phyloP scores from a whole-genome alignment of 2,329 filamentous ascomycete species.

The Aureobasidium pullulans region DNA sequence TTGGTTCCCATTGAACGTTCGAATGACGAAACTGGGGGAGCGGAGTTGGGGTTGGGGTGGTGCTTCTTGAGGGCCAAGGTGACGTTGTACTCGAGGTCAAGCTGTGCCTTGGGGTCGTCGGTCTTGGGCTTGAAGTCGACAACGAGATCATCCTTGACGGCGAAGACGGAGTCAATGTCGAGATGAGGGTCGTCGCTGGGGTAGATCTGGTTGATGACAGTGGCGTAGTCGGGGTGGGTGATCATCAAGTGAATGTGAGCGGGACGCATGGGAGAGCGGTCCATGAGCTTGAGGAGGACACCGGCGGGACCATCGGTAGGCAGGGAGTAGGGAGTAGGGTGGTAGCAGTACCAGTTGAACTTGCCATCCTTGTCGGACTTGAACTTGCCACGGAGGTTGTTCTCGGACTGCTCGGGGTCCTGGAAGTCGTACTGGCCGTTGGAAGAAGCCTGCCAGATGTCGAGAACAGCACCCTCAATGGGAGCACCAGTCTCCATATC shows the following conservation, averaged over 20 bases:
- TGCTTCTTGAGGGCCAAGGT: conserved; percentile 29
- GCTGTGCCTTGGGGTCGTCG: conserved; percentile 45
- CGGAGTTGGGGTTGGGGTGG: conserved; percentile 14
- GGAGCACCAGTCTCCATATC: conserved; percentile 60
- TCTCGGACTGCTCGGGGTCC: conserved; percentile 62
- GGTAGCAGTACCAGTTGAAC: conserved; percentile 67
- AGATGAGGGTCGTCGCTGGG: conserved; percentile 52
- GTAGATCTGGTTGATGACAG: conserved; percentile 52
- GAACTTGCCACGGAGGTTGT: conserved; percentile 74
- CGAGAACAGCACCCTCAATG: conserved; percentile 61
- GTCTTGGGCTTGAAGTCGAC: conserved; percentile 50
- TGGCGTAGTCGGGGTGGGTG: conserved; percentile 49
- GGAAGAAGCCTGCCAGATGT: conserved; percentile 70
- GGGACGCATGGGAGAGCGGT: conserved; percentile 54
- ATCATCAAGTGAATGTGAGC: conserved; percentile 54
- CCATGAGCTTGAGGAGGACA: conserved; percentile 46
- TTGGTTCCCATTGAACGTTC: conserved; percentile 4
- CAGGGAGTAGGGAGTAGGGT: conserved; percentile 66
- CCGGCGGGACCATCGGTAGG: conserved; percentile 56
- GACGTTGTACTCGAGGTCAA: conserved; percentile 46
- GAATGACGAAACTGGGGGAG: conserved; percentile 4
- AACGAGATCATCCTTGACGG: conserved; percentile 54
- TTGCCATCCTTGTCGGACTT: conserved; percentile 61
- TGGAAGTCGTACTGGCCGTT: conserved; percentile 56
- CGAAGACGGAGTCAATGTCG: conserved; percentile 53